phyloP scores from a whole-genome alignment of 192 early-diverging fungal genomes.

The Dimargaris cristalligena region DNA sequence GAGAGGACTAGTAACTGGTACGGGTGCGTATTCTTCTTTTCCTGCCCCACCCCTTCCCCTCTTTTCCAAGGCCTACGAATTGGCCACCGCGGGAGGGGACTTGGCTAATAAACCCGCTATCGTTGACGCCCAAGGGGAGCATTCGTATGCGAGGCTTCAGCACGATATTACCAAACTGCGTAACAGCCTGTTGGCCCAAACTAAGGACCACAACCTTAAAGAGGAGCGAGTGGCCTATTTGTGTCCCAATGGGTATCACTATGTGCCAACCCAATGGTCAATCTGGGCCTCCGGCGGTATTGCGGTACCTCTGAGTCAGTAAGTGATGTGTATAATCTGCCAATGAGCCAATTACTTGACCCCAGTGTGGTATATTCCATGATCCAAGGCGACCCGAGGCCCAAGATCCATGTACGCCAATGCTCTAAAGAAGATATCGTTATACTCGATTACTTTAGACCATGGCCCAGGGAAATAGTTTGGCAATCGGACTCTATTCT shows the following conservation, averaged over 20 bases:
- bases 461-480: too few relatives aligned
- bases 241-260: conserved; percentile 40
- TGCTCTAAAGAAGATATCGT: too few relatives aligned
- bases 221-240: conserved; percentile 26
- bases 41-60: too few relatives aligned
- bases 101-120: too few relatives aligned
- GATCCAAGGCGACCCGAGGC: too few relatives aligned
- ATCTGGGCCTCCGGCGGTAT: conserved; percentile 67
- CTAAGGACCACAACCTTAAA: conserved; percentile 10
- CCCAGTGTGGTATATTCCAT: too few relatives aligned
- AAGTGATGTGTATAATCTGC: not conserved
- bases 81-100: not conserved
- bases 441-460: too few relatives aligned
- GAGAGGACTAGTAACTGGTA: too few relatives aligned
- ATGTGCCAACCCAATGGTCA: conserved; percentile 50
- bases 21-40: too few relatives aligned
- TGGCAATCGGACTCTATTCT: too few relatives aligned
- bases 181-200: not conserved
- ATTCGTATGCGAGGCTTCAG: not conserved
- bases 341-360: too few relatives aligned
- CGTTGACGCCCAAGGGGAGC: not conserved
- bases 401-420: too few relatives aligned
- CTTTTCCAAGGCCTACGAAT: not conserved
- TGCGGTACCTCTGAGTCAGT: conserved; percentile 51
- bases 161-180: not conserved